Base-by-base conservation (phyloP, 163 green algal genomes). In the Scenedesmus sp. region DNA sequence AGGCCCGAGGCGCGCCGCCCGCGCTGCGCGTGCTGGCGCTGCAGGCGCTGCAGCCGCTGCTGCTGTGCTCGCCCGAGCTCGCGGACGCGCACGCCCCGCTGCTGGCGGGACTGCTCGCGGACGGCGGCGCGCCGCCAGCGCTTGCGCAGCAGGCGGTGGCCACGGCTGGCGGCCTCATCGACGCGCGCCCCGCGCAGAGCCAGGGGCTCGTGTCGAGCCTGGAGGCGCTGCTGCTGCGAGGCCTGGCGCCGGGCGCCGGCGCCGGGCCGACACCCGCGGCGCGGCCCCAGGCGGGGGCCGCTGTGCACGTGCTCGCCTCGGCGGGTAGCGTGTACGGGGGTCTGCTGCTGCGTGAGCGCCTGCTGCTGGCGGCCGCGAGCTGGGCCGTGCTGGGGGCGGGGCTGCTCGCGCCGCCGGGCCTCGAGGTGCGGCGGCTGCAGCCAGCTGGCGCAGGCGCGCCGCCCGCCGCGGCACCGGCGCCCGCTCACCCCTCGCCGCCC, bases 311-410 rank as follows among this genome's bases (percentile, higher is more conserved):
- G 33, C n/a, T 56, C 17, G 33, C 24, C 33, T 31, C 33, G 11
- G 63, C 63, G 51, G 70, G 57, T 56, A 58, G 58, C 17, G 60
- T 70, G 44, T 80, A 80, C 45, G 24, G 24, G 15, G 24, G 31
- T 28, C 56, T 80, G 71, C 71, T 80, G 71, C 71, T 80, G 44
- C n/a, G 33, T 53, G 39, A 80, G 45, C 71, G 63, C 57, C 58
- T 80, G 58, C 58, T 71, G 45, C 14, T 70, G 71, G 45, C 58
- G 22, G 45, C n/a, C 4, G 33, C 5, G 5, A 80, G 58, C 45
- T 80, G 71, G 58, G 45, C 7, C 15, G 58, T 80, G 28, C 18
- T 71, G 44, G 71, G 45, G 9, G 71, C 71, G 28, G 69, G 71
- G 1, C 58, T 70, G 44, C n/a, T 72, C 36, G 60, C 58, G 22